Conservation (phyloP, 495 filamentous ascomycete species). For the Thermochaetoides thermophila region DNA sequence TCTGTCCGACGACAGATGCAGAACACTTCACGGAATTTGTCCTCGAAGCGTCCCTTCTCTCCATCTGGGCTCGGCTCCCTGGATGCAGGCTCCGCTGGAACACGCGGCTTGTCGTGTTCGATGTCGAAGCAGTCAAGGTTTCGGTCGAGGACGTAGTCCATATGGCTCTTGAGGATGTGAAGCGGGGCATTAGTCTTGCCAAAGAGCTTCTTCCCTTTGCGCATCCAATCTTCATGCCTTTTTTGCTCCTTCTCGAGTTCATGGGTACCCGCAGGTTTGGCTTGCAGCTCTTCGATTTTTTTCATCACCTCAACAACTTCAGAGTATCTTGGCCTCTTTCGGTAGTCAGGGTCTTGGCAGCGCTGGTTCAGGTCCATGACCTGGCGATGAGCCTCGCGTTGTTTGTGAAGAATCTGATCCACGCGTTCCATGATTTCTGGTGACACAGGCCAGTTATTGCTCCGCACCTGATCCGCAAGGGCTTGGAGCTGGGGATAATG, state of each 20-base stretch:
- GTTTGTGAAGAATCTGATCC: conserved; percentile 88
- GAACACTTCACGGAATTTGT: conserved; percentile 64
- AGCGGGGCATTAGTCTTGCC: conserved; percentile 96
- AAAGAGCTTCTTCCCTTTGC: conserved; percentile 94
- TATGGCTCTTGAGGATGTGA: conserved; percentile 84
- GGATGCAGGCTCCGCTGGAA: conserved; percentile 84
- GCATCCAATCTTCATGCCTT: conserved; percentile 98
- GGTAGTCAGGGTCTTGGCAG: conserved; percentile 57
- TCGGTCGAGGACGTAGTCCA: conserved; percentile 80
- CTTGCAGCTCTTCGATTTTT: conserved; percentile 71
- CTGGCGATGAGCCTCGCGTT: conserved; percentile 82
- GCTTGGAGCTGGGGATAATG: conserved; percentile 93
- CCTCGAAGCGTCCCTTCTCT: conserved; percentile 35
- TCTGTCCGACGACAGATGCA: conserved; percentile 91
- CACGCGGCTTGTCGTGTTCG: conserved; percentile 64
- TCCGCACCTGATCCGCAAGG: conserved; percentile 57
- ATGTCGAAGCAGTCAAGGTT: conserved; percentile 88
- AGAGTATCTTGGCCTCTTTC: conserved; percentile 73
- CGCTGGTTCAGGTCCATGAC: conserved; percentile 67
- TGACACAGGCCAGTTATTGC: conserved; percentile 65
- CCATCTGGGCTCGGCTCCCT: conserved; percentile 66
- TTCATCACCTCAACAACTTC: conserved; percentile 85
- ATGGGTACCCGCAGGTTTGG: conserved; percentile 76
- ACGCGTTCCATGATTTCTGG: conserved; percentile 66
- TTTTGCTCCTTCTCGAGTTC: conserved; percentile 93